Evolutionary conservation across 768 basidiomycete genomes (phyloP), one percentile per base, ranked within the genome.

Genomic region (Trametopsis cervina): DNA sequence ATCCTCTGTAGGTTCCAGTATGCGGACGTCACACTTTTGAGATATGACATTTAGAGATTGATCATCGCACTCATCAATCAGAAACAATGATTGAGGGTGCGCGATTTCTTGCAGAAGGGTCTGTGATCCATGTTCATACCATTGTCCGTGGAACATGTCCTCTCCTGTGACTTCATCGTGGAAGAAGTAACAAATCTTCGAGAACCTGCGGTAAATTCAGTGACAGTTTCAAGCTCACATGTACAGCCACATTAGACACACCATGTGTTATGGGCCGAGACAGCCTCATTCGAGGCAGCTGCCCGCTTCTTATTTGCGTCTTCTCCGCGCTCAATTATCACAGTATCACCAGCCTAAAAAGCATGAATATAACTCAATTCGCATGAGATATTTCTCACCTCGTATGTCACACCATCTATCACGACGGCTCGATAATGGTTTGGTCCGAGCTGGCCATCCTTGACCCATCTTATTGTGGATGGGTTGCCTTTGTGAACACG

Each of bases 101-200:
- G 83, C 72, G 0, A 75, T 72, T 54, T 89, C 80, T 54, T 85
- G 80, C 1, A 87, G 66, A 9, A 83, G 54, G 0, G 83, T 86
- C 54, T 81, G 78, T 17, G 72, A 77, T 9, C 80, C 80, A 65
- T 85, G 86, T 6, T 69, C 65, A 48, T 78, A 71, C 86, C 86
- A 89, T 47, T 83, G 81, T 1, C 74, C 83, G 61, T 89, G 86
- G 46, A 84, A 80, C 65, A 69, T 73, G 57, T 79, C 20, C 24
- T 13, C 4, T 24, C 27, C 46, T 81, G 45, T 54, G 9, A 54
- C 63, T 6, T 58, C 46, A 20, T 67, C 61, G 44, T 81, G 75
- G 51, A 74, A 83, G 48, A 89, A 75, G 54, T 81, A 84, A 3
- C 69, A 70, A 36, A 88, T 82, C n/a, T 69, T 72, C 42, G 77